Evolutionary conservation across 768 basidiomycete species (phyloP).

Genomic region (Psilocybe cubensis): DNA sequence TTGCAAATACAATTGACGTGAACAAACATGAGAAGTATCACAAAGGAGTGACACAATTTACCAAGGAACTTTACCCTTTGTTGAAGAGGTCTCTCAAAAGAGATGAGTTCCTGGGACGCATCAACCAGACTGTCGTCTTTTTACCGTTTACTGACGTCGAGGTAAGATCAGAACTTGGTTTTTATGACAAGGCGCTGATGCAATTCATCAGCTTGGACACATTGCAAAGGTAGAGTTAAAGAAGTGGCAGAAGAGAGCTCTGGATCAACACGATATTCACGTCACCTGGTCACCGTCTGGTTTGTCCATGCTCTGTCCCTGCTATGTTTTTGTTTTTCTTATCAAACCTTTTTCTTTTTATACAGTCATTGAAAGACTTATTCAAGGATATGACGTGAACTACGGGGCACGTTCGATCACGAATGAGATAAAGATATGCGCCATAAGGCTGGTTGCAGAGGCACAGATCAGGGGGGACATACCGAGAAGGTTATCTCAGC

Average conservation of each 20-base stretch:
- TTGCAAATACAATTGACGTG: background rate
- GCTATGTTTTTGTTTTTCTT: background rate
- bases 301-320: background rate
- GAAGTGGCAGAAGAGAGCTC: conserved; percentile 8
- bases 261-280: conserved; percentile 3
- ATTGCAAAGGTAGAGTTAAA: background rate
- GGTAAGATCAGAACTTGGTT: background rate
- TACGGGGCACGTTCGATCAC: conserved; percentile 6
- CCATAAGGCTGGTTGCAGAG: background rate
- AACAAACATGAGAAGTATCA: background rate
- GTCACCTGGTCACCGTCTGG: conserved; percentile 6
- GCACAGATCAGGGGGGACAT: conserved; percentile 5
- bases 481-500: conserved; percentile 1
- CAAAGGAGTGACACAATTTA: background rate
- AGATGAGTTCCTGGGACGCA: conserved; percentile 5
- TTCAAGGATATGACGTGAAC: conserved; percentile 5
- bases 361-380: background rate
- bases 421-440: background rate
- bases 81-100: background rate
- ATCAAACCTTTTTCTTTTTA: background rate
- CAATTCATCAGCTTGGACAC: background rate
- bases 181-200: background rate
- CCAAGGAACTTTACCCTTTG: background rate
- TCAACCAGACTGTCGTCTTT: conserved; percentile 4
- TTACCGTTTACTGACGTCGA: background rate